A percentile compares a stretch with the other conserved stretches of the same genome.
Conservation (phyloP, 75 land plant species). For the Gnetum montanum region DNA sequence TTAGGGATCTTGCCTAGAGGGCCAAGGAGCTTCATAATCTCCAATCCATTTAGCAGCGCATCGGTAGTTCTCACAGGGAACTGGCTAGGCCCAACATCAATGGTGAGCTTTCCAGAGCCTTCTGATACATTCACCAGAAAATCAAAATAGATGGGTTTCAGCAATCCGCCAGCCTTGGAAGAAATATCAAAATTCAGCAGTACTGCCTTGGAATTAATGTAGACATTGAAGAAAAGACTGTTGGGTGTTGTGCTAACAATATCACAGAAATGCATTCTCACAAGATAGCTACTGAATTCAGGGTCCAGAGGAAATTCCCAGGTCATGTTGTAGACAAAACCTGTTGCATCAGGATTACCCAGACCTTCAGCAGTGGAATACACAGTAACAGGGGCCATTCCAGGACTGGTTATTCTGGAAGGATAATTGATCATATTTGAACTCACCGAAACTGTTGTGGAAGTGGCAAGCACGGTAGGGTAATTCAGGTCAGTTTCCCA, state of each 20-base stretch:
- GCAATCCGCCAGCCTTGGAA: conserved; percentile 19
- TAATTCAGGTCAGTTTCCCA: conserved; percentile 47
- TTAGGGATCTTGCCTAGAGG: conserved; percentile 26
- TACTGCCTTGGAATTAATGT: conserved; percentile 47
- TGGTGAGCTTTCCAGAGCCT: not conserved
- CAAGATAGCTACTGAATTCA: conserved; percentile 41
- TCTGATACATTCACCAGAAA: conserved; percentile 19
- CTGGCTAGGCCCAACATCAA: conserved; percentile 40
- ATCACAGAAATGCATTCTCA: conserved; percentile 87
- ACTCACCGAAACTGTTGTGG: conserved; percentile 14
- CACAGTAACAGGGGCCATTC: conserved; percentile 58
- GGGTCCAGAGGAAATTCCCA: conserved; percentile 62
- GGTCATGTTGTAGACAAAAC: conserved; percentile 74
- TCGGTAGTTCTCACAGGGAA: conserved; percentile 11
- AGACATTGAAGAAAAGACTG: conserved; percentile 64
- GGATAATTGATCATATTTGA: conserved; percentile 21
- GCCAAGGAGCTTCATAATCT: conserved; percentile 80
- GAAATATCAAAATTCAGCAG: conserved; percentile 46
- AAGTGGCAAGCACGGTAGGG: conserved; percentile 19
- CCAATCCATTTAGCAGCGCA: conserved; percentile 82
- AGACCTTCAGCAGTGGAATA: conserved; percentile 55
- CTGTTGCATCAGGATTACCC: conserved; percentile 39
- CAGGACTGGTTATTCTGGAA: conserved; percentile 1
- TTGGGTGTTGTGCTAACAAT: conserved; percentile 36
- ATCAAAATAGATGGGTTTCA: conserved; percentile 37